phyloP scores from a whole-genome alignment of 768 basidiomycete species.

The Boletus coccyginus region DNA sequence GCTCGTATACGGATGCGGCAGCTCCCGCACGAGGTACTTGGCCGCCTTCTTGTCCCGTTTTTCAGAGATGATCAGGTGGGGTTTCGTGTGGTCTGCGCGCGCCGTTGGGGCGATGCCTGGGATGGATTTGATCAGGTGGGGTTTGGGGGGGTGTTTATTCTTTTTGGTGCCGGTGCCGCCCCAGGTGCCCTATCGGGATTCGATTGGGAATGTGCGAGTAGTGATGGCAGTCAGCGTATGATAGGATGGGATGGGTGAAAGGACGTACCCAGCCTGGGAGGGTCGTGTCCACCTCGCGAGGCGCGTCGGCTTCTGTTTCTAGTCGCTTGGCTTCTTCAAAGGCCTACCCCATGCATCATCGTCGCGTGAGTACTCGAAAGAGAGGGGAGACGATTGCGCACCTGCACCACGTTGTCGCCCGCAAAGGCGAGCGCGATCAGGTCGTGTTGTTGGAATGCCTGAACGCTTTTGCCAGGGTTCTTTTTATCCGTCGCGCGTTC shows the following conservation, averaged over 20 bases:
- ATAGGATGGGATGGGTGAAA: not conserved
- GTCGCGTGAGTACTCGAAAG: not conserved
- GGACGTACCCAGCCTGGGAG: constrained; percentile 89
- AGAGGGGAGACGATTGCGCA: constrained; percentile 32
- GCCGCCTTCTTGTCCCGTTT: constrained; percentile 91
- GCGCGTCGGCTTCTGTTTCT: constrained; percentile 86
- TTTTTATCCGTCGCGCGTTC: constrained; percentile 48
- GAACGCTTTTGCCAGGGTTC: constrained; percentile 41
- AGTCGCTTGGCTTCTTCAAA: constrained; percentile 82
- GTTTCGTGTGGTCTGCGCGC: constrained; percentile 81
- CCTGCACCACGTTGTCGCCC: constrained; percentile 93
- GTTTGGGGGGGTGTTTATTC: constrained; percentile 47
- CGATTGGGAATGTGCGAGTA: too few relatives aligned
- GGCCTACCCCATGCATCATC: constrained; percentile 45
- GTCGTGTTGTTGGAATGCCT: constrained; percentile 86
- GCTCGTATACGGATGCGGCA: constrained; percentile 94
- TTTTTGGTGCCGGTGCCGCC: constrained; percentile 73
- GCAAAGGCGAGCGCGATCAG: constrained; percentile 95
- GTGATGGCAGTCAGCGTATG: not conserved
- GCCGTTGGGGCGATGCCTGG: constrained; percentile 75
- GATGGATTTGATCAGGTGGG: constrained; percentile 74
- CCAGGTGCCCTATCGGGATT: constrained; percentile 77
- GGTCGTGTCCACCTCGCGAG: constrained; percentile 82
- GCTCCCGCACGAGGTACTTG: constrained; percentile 85
- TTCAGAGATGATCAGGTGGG: constrained; percentile 94